Evolutionary conservation across 2,329 filamentous ascomycete genomes (phyloP).

Genomic region (Lithohypha guttulata): DNA sequence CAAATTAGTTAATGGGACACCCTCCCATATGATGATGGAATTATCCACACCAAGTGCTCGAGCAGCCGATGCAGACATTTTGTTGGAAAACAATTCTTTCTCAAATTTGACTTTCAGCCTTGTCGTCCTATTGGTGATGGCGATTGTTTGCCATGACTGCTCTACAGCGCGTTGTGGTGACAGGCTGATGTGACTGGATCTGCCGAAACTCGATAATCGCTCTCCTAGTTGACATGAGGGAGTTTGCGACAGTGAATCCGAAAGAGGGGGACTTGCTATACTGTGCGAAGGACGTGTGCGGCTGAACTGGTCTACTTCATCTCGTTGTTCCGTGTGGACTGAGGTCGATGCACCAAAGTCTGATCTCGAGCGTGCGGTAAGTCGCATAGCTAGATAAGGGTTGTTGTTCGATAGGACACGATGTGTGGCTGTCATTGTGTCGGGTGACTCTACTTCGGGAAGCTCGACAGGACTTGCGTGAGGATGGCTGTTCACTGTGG

Average conservation of each 20-base stretch:
- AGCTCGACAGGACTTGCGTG: neutral
- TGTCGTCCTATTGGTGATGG: neutral
- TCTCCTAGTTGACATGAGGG: too few relatives aligned
- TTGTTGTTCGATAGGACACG: neutral
- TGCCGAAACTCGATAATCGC: too few relatives aligned
- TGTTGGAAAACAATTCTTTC: constrained; percentile 4
- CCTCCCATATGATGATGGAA: neutral
- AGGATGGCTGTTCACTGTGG: too few relatives aligned
- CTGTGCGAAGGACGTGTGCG: neutral
- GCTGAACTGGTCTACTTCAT: neutral
- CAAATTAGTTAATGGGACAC: neutral
- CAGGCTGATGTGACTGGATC: too few relatives aligned
- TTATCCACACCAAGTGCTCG: constrained; percentile 2
- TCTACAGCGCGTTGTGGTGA: too few relatives aligned
- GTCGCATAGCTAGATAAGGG: constrained; percentile 1
- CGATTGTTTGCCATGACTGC: constrained; percentile 2
- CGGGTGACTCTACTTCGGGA: neutral
- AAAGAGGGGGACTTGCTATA: too few relatives aligned
- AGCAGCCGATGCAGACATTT: constrained; percentile 2
- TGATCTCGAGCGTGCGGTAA: neutral
- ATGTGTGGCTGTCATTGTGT: neutral
- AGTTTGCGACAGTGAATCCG: too few relatives aligned
- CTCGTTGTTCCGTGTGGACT: neutral
- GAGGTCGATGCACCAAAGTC: constrained; percentile 1
- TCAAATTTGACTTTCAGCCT: constrained; percentile 3